These are phyloP conservation scores for Buxus sempervirens DNA, from an alignment of 164 flowering plant genomes.

Conservation along the genomic window DNA sequence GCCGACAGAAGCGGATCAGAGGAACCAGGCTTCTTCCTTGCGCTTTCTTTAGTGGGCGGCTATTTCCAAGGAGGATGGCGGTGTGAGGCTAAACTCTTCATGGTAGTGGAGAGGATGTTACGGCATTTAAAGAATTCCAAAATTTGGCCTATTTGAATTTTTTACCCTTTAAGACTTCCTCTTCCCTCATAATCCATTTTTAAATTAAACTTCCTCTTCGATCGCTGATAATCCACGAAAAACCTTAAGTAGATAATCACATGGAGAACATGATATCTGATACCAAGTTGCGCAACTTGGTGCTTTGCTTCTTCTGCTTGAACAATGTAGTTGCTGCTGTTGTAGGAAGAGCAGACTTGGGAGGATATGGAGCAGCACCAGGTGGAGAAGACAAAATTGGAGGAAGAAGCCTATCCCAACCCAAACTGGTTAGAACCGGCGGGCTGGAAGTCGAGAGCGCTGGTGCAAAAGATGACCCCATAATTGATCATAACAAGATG, in stretches of 20 bases:
- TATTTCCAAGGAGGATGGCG: not conserved
- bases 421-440: not conserved
- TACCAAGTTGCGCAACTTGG: not conserved
- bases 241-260: not conserved
- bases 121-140: constrained; percentile 7
- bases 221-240: not conserved
- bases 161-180: not conserved
- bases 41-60: not conserved
- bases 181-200: not conserved
- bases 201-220: not conserved
- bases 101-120: constrained; percentile 9
- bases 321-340: not conserved
- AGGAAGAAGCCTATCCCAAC: not conserved
- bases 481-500: constrained; percentile 34
- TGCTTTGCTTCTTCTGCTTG: constrained; percentile 3
- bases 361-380: too few relatives aligned
- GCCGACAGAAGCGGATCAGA: too few relatives aligned
- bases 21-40: too few relatives aligned
- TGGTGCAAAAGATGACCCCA: constrained; percentile 42
- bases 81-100: not conserved
- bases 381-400: too few relatives aligned
- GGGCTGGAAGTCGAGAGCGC: constrained; percentile 33
- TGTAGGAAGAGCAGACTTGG: not conserved
- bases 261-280: not conserved
- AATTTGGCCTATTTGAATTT: not conserved